These are phyloP conservation scores for Aspergillus ochraceoroseus DNA, from an alignment of 2,329 filamentous ascomycete genomes.

Conservation along the genomic window DNA sequence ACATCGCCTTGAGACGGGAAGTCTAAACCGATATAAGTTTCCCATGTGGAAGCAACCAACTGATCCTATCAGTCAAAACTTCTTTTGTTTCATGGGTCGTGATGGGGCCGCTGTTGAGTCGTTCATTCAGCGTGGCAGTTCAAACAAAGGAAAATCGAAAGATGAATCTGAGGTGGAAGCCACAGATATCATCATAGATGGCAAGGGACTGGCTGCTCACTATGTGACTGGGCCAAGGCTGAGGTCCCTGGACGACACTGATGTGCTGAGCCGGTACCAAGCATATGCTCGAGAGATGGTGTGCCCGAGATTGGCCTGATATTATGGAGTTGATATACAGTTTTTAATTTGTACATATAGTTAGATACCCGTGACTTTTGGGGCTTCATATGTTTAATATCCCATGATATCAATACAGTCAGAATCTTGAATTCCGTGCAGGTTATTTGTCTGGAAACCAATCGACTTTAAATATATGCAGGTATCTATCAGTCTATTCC, in stretches of 20 bases:
- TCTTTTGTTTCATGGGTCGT: slow-evolving; percentile 51
- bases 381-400: neutral
- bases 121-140: slow-evolving; percentile 43
- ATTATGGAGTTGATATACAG: neutral
- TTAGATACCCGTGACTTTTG: neutral
- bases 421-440: too few relatives aligned
- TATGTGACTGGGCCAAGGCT: slow-evolving; percentile 47
- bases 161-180: slow-evolving; percentile 29
- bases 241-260: slow-evolving; percentile 47
- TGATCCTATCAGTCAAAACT: slow-evolving; percentile 51
- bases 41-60: slow-evolving; percentile 46
- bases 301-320: slow-evolving; percentile 33
- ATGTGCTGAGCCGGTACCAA: slow-evolving; percentile 52
- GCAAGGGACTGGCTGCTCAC: slow-evolving; percentile 51
- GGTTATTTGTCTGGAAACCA: too few relatives aligned
- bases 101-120: slow-evolving; percentile 47
- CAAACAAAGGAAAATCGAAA: slow-evolving; percentile 30
- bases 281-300: slow-evolving; percentile 52
- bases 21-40: slow-evolving; percentile 49
- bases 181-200: slow-evolving; percentile 48
- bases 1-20: slow-evolving; percentile 48
- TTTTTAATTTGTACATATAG: slow-evolving; percentile 1
- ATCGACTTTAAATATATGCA: too few relatives aligned
- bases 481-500: neutral
- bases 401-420: neutral